Base-by-base conservation (phyloP, 305 asterid species). In the Solanum hybrid region DNA sequence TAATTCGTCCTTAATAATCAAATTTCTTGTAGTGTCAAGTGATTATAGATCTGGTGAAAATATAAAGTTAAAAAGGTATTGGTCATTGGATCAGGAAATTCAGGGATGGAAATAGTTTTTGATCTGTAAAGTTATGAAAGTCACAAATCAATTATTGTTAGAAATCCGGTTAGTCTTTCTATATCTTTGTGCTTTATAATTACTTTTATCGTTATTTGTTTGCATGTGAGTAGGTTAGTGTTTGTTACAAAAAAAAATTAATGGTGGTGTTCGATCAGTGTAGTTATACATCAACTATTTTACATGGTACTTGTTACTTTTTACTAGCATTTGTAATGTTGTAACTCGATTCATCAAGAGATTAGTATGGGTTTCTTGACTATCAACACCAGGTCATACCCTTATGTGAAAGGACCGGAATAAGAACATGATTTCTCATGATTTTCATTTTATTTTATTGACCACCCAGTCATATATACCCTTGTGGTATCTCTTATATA, bases 61-160 rank as follows among this genome's bases (percentile, higher is more conserved):
- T 92, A 89, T 61, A 33, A 91, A 57, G 90, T 32, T 20, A 83
- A 92, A 34, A 34, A 89, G 34, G 92, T 92, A 12, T 79, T 91
- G 17, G 92, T 92, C 9, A 87, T 92, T 17, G 93, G 94, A 15
- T 90, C 88, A 37, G 92, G 90, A 2, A 92, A 92, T 81, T 92
- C 94, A 1, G 94, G 93, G 1, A 91, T 92, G 94, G 94, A 92
- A 13, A 84, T 92, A 51, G 90, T 89, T 57, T 86, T 24, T 57
- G 94, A 92, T 90, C 79, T 92, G 2, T 88, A 89, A 9, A 87
- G 89, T 17, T 57, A 37, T 86, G 84, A 86, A 14, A 88, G 89
- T n/a, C 34, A 36, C 32, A 4, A 90, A 10, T 89, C 93, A 13
- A 84, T 91, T 29, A 92, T 90, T 20, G 85, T 92, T 12, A 90